phyloP scores from a whole-genome alignment of 257 asterid genomes.

The Salvia rosmarinus region DNA sequence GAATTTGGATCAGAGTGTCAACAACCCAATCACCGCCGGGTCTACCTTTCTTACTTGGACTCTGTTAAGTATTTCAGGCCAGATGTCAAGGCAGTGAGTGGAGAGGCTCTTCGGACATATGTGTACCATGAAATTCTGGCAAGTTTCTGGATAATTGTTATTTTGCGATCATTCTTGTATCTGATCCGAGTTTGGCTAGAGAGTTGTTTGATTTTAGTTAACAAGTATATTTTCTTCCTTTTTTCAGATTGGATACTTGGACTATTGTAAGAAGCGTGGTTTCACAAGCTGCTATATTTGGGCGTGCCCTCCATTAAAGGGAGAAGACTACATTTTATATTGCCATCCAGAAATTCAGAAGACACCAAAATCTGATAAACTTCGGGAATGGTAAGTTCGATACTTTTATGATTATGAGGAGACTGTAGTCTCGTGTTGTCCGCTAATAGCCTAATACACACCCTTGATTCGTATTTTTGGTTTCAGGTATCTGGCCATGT shows the following conservation, averaged over 20 bases:
- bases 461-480: conserved; percentile 36
- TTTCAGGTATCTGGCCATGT: conserved; percentile 91
- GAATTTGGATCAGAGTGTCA: conserved; percentile 97
- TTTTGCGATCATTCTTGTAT: conserved; percentile 9
- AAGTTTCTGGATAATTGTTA: conserved; percentile 40
- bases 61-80: conserved; percentile 99
- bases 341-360: conserved; percentile 99
- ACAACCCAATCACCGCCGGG: conserved; percentile 95
- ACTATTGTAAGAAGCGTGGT: conserved; percentile 94
- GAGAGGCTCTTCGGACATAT: conserved; percentile 98
- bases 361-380: conserved; percentile 97
- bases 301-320: conserved; percentile 99
- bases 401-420: conserved; percentile 25
- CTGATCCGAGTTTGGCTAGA: conserved; percentile 11
- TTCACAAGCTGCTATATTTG: conserved; percentile 97
- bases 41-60: conserved; percentile 95
- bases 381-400: conserved; percentile 82
- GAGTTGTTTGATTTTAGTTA: conserved; percentile 19
- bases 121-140: conserved; percentile 99
- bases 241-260: conserved; percentile 91
- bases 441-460: conserved; percentile 2
- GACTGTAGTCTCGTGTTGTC: conserved; percentile 12
- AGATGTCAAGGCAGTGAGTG: conserved; percentile 82
- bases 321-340: conserved; percentile 97
- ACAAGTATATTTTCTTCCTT: conserved; percentile 24